Evolutionary conservation across 805 yeast species (phyloP), one percentile per base, ranked within the genome.

Genomic region (Candida verbasci): DNA sequence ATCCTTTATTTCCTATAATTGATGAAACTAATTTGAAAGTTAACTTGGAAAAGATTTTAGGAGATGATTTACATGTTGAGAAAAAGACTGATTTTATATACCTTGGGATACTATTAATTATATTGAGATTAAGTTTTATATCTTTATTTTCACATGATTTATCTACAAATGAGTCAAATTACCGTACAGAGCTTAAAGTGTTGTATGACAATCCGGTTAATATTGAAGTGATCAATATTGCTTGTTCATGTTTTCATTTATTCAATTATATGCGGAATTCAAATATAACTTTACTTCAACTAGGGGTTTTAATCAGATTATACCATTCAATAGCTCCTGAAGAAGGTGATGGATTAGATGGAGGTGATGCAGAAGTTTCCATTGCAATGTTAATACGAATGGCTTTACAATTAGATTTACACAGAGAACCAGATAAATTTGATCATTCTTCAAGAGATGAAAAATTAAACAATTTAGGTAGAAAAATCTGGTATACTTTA

Each of bases 371-470:
- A 2, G 79, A 72, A 46, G 71, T 77, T 6, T 70, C 74, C 36
- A 53, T 72, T 11, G 77, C 81, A 1, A 68, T 77, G 57, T 61
- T 80, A 23, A 57, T 79, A 10, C 86, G 80, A 49, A 78, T 82
- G 82, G 85, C 82, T 0, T 68, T 75, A 35, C 69, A 81, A 24
- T 68, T 81, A 44, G 89, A 88, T 0, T 50, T 82, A 17, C 80
- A 82, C 50, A 65, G 87, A 45, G 88, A 82, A 44, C 87, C 88
- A 1, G 70, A 59, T 29, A 56, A 53, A 15, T 58, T 58, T 31
- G 43, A 52, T 0, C 52, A 49, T 16, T 35, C 52, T 3, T 46
- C 49, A 10, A 40, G 45, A 6, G 56, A 56, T 24, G 58, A 48
- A 17, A 61, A 50, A 38, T 33, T 50, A 9, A 63, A 68, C 20